phyloP scores from a whole-genome alignment of 768 basidiomycete genomes.

The Lactarius quietus region DNA sequence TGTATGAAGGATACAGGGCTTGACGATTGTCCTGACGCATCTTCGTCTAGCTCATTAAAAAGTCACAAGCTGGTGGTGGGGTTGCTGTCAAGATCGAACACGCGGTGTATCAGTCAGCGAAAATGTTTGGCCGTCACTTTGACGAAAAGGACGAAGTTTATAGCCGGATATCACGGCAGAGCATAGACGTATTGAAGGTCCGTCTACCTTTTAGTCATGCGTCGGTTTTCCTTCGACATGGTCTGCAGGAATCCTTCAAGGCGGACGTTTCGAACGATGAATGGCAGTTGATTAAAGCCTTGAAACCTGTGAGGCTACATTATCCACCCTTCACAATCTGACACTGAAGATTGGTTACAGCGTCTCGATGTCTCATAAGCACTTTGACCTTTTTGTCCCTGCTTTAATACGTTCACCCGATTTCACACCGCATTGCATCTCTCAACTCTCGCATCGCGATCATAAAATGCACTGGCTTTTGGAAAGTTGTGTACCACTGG shows the following conservation, averaged over 20 bases:
- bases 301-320: slow-evolving; percentile 63
- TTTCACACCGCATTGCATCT: neutral
- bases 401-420: neutral
- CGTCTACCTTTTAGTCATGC: slow-evolving; percentile 6
- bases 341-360: slow-evolving; percentile 27
- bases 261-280: slow-evolving; percentile 86
- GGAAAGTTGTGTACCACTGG: neutral
- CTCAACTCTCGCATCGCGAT: neutral
- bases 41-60: slow-evolving; percentile 72
- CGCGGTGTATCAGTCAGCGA: slow-evolving; percentile 91
- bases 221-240: slow-evolving; percentile 15
- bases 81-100: slow-evolving; percentile 99
- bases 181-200: slow-evolving; percentile 95
- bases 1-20: slow-evolving; percentile 27
- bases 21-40: neutral
- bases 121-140: slow-evolving; percentile 95
- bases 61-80: slow-evolving; percentile 90
- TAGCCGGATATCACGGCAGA: slow-evolving; percentile 85
- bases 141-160: slow-evolving; percentile 93
- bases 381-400: neutral
- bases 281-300: slow-evolving; percentile 85
- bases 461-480: slow-evolving; percentile 2
- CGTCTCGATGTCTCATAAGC: slow-evolving; percentile 38
- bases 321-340: neutral
- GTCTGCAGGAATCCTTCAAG: slow-evolving; percentile 72